Conservation (phyloP, 1,284 basidiomycete species). For the Vanrija pseudolonga region DNA sequence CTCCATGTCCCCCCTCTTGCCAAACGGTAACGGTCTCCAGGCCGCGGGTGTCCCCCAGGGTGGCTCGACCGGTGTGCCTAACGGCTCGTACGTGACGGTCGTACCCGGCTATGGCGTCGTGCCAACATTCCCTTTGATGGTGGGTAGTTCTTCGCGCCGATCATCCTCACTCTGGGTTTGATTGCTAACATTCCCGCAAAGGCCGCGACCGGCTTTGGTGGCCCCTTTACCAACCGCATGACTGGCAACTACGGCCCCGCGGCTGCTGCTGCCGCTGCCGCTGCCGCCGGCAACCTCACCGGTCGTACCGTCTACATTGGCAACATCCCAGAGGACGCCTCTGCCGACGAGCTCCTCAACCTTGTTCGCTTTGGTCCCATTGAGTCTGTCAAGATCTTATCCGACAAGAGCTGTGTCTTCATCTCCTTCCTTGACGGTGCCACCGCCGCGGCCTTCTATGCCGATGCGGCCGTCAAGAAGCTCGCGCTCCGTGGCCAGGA, state of each 20-base stretch:
- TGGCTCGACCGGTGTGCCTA: not conserved
- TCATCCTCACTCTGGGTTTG: too few relatives aligned
- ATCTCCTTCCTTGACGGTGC: conserved; percentile 90
- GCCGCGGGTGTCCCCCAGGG: not conserved
- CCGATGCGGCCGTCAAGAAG: conserved; percentile 90
- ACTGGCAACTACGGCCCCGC: conserved; percentile 55
- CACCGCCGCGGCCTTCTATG: conserved; percentile 89
- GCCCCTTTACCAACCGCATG: conserved; percentile 49
- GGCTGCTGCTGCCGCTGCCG: conserved; percentile 69
- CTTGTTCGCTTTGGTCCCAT: conserved; percentile 97
- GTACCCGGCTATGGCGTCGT: conserved; percentile 8
- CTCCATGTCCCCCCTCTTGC: not conserved
- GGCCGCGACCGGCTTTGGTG: conserved; percentile 3
- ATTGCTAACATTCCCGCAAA: too few relatives aligned
- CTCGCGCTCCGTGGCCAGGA: conserved; percentile 84
- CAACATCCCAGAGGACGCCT: conserved; percentile 91
- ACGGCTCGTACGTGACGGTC: not conserved
- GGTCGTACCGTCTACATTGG: conserved; percentile 96
- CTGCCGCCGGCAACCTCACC: conserved; percentile 62
- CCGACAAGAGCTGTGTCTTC: conserved; percentile 97
- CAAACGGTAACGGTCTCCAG: not conserved
- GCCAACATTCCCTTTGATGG: conserved; percentile 14
- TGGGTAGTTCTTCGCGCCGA: too few relatives aligned
- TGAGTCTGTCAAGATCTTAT: conserved; percentile 90
- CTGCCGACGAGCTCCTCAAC: conserved; percentile 94